Percentiles rank a stretch among this genome's conserved stretches.
These are phyloP conservation scores for Aspergillus diversus DNA, from an alignment of 495 filamentous ascomycete genomes.

Conservation along the genomic window DNA sequence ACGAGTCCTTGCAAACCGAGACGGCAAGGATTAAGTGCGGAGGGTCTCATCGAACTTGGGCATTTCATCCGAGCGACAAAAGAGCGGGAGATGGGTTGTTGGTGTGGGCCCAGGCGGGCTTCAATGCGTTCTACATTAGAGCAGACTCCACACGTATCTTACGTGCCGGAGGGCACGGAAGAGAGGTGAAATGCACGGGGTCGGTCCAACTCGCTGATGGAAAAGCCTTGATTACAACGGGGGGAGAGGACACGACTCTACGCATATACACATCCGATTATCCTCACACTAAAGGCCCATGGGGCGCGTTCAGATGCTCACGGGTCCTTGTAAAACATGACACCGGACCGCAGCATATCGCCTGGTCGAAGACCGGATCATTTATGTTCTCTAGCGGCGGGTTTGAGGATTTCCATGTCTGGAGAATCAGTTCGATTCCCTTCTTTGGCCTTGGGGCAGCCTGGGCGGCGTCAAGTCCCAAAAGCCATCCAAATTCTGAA, in stretches of 20 bases:
- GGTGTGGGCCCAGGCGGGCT: slow-evolving; percentile 54
- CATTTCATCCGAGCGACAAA: slow-evolving; percentile 44
- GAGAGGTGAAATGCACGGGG: slow-evolving; percentile 84
- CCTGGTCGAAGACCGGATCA: slow-evolving; percentile 65
- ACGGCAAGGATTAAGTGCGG: slow-evolving; percentile 75
- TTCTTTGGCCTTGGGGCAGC: slow-evolving; percentile 60
- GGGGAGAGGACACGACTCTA: slow-evolving; percentile 86
- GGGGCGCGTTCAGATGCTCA: slow-evolving; percentile 53
- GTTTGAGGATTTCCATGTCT: slow-evolving; percentile 86
- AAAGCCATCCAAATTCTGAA: slow-evolving; percentile 64
- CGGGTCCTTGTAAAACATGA: slow-evolving; percentile 73
- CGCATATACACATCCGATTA: slow-evolving; percentile 52
- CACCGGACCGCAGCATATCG: slow-evolving; percentile 80
- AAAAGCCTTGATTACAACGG: slow-evolving; percentile 65
- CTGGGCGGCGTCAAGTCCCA: slow-evolving; percentile 64
- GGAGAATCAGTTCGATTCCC: slow-evolving; percentile 64
- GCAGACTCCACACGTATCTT: slow-evolving; percentile 55
- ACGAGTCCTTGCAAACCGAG: slow-evolving; percentile 67
- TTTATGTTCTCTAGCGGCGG: slow-evolving; percentile 85
- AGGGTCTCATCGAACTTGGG: slow-evolving; percentile 77
- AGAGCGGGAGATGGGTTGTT: slow-evolving; percentile 40
- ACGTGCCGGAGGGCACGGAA: slow-evolving; percentile 74
- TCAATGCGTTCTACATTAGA: slow-evolving; percentile 53
- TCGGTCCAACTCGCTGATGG: slow-evolving; percentile 35
- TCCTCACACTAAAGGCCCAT: slow-evolving; percentile 26